Percentiles rank a stretch among this genome's conserved stretches.
Conservation (phyloP, 108 stramenopile species). For the Craspedostauros australis region DNA sequence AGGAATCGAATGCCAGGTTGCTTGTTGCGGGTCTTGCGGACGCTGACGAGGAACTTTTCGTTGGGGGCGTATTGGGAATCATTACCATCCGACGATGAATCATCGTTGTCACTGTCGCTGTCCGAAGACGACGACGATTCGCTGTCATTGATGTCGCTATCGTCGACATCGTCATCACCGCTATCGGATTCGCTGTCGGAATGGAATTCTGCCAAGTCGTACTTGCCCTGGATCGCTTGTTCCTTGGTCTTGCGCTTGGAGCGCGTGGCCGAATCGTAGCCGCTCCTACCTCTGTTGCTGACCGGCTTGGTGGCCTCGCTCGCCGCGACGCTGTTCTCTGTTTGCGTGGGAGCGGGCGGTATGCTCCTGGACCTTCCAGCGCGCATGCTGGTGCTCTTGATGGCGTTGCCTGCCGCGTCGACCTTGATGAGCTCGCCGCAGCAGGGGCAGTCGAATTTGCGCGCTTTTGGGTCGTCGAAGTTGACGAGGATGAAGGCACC, state of each 20-base stretch:
- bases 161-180: constrained; percentile 12
- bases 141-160: constrained; percentile 3
- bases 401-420: not conserved
- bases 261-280: constrained; percentile 3
- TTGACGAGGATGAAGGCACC: constrained; percentile 3
- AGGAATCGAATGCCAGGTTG: constrained; percentile 4
- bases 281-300: constrained; percentile 5
- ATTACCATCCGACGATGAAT: not conserved
- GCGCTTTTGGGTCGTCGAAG: not conserved
- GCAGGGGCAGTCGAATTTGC: constrained; percentile 1
- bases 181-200: constrained; percentile 4
- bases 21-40: constrained; percentile 6
- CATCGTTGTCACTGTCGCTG: too few relatives aligned
- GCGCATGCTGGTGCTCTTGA: not conserved
- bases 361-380: not conserved
- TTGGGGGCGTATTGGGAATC: not conserved
- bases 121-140: too few relatives aligned
- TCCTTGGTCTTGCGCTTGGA: not conserved
- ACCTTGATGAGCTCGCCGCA: not conserved
- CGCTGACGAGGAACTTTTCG: constrained; percentile 3
- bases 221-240: not conserved
- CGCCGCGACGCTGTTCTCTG: constrained; percentile 3
- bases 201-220: constrained; percentile 10
- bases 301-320: constrained; percentile 8
- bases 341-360: not conserved